Base-by-base conservation (phyloP, 257 asterid genomes). In the Striga asiatica region DNA sequence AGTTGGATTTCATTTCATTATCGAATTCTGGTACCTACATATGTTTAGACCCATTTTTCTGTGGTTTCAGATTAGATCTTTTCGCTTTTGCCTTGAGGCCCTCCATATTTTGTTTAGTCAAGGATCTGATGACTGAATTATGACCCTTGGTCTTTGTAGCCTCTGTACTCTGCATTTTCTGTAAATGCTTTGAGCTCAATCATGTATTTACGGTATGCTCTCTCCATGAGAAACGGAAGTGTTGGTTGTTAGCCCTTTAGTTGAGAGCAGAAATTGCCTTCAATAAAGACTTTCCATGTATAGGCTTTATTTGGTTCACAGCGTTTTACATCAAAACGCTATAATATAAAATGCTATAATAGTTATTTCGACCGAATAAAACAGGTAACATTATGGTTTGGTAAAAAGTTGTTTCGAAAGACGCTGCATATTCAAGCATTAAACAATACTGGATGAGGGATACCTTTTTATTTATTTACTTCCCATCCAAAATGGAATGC, bases 171-270 rank as follows among this genome's bases (percentile, higher is more conserved):
- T 13, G 31, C 13, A n/a, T 35, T 39, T 38, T 13, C 38, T 69
- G 74, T 69, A 69, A 37, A 62, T 62, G 60, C 46, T 32, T 29
- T 56, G 50, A 50, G 3, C 17, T 28, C 19, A 20, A 29, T 62
- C 8, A 19, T 64, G 64, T 65, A 70, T 47, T 19, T 20, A 59
- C 35, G 54, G 49, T 13, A 8, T 39, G 56, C 19, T 67, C 22
- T 37, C 28, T 56, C 62, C 12, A 31, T 21, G 34, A 19, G 45
- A 11, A 60, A 60, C 27, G 35, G 2, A n/a, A 12, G 14, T 53
- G 23, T 14, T 60, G 8, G 13, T 56, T 61, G 37, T 50, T 50
- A 49, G 51, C 51, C 14, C 21, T 8, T 3, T 38, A 0, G 22
- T 8, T 23, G 8, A 11, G 56, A 47, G 18, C 45, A 1, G 27